Evolutionary conservation across 441 rosid species (phyloP), one percentile per base, ranked within the genome.

Genomic region (Geranium incanum): DNA sequence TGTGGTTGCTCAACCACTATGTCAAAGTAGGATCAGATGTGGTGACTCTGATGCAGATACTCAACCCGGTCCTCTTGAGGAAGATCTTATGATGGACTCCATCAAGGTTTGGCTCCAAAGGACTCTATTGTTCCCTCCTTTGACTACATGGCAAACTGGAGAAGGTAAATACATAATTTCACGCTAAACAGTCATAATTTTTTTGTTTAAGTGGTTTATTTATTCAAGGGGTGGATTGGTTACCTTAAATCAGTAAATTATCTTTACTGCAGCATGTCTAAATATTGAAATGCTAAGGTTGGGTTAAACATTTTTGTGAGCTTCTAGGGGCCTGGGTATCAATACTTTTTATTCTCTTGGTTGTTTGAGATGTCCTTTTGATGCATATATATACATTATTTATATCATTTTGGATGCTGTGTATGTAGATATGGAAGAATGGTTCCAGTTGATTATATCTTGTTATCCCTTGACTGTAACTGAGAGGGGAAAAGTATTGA

Each of bases 371-470:
- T 15, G 68, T 65, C 41, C 68, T 33, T 65, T 66, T 36, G 33
- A 38, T 66, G 68, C 23, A 66, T 38, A 66, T 38, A 1, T 38
- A 37, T 67, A 0, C 12, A 38, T 45, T 19, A 11, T 5, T 39
- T 15, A 68, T 66, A 76, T 67, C 11, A 0, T 66, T 66, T 48
- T 66, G 70, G 33, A 15, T 68, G 64, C 72, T 18, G 21, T 28
- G 74, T 23, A 68, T 78, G 69, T 75, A 95, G 99, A 87, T 79
- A 85, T 84, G 94, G 91, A 88, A 78, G 96, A 89, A 55, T 95
- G 97, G 99, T 84, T 90, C 79, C 88, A 83, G 72, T 83, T 95
- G 78, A 88, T 90, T 80, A 65, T 89, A 68, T 85, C 92, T 80
- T 95, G 97, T 86, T 95, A 90, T 80, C 97, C 97, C 66, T 67